A percentile compares a stretch with the other conserved stretches of the same genome.
Conservation (phyloP, 345 rosid genomes). For the Populus deltoides region DNA sequence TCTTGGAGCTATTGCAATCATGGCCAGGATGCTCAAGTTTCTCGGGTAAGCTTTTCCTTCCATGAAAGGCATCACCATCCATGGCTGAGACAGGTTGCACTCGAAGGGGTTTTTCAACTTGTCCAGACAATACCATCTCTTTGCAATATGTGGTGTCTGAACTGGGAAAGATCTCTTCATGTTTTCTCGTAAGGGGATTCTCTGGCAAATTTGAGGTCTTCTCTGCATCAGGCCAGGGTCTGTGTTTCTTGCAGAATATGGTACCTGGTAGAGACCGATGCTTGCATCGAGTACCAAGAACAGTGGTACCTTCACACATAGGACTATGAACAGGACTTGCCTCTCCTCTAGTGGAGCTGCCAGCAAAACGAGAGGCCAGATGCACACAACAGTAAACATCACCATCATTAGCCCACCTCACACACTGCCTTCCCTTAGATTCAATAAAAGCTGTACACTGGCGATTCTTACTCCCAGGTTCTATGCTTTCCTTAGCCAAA, state of each 20-base stretch:
- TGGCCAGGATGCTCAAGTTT: slow-evolving; percentile 45
- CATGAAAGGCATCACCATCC: slow-evolving; percentile 34
- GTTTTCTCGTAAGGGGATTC: slow-evolving; percentile 52
- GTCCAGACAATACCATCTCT: slow-evolving; percentile 48
- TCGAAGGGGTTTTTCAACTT: slow-evolving; percentile 42
- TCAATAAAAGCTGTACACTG: slow-evolving; percentile 93
- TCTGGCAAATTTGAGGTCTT: slow-evolving; percentile 28
- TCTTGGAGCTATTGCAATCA: slow-evolving; percentile 35
- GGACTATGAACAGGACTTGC: slow-evolving; percentile 55
- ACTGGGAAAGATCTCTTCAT: slow-evolving; percentile 35
- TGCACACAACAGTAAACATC: slow-evolving; percentile 98
- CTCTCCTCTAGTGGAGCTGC: slow-evolving; percentile 56
- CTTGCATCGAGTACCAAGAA: slow-evolving; percentile 91
- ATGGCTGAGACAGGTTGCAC: slow-evolving; percentile 43
- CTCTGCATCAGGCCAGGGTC: slow-evolving; percentile 49
- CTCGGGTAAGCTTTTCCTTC: slow-evolving; percentile 37
- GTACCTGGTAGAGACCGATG: slow-evolving; percentile 85
- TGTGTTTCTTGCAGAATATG: slow-evolving; percentile 84
- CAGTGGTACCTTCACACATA: slow-evolving; percentile 90
- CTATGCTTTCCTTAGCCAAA: slow-evolving; percentile 41
- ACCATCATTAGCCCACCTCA: slow-evolving; percentile 97
- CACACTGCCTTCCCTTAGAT: slow-evolving; percentile 92
- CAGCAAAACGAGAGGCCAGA: slow-evolving; percentile 85
- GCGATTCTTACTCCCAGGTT: slow-evolving; percentile 61
- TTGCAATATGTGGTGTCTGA: slow-evolving; percentile 42